Percentiles rank a stretch among this genome's conserved stretches.
phyloP scores from a whole-genome alignment of 2,329 filamentous ascomycete species.

The Trichoderma cornu-damae region DNA sequence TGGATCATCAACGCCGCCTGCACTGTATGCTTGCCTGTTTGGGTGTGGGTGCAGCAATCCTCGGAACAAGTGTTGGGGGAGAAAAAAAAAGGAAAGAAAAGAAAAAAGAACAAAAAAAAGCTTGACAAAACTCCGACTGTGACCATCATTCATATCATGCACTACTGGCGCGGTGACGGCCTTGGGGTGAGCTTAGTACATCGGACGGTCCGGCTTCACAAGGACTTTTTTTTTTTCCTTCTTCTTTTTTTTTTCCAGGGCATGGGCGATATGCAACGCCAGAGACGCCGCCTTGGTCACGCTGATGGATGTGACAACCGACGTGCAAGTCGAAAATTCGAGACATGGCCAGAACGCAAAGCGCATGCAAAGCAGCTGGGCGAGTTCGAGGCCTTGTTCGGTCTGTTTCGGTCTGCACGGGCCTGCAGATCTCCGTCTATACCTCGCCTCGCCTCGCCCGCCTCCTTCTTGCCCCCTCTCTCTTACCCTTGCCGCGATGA shows the following conservation, averaged over 20 bases:
- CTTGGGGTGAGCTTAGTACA: conserved; percentile 25
- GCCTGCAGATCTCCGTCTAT: conserved; percentile 5
- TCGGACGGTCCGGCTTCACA: conserved; percentile 29
- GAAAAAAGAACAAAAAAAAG: no score
- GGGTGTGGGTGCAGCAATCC: no score
- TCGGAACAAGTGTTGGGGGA: background rate
- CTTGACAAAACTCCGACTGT: background rate
- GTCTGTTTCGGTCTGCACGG: conserved; percentile 14
- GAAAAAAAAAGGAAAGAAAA: no score
- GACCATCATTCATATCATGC: conserved; percentile 10
- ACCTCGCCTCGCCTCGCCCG: background rate
- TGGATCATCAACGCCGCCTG: background rate
- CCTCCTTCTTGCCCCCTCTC: background rate
- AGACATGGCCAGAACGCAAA: conserved; percentile 9
- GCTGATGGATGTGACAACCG: conserved; percentile 1
- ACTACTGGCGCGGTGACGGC: conserved; percentile 13
- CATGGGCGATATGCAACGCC: background rate
- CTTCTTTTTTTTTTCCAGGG: no score
- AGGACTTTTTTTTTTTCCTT: background rate
- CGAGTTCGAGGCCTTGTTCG: conserved; percentile 6
- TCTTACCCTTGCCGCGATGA: conserved; percentile 1
- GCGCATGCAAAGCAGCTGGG: background rate
- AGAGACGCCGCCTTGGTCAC: background rate
- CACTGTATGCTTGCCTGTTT: conserved; percentile 19
- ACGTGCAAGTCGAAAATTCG: background rate